Conservation (phyloP, 2,329 filamentous ascomycete genomes). For the Claviceps humidiphila region DNA sequence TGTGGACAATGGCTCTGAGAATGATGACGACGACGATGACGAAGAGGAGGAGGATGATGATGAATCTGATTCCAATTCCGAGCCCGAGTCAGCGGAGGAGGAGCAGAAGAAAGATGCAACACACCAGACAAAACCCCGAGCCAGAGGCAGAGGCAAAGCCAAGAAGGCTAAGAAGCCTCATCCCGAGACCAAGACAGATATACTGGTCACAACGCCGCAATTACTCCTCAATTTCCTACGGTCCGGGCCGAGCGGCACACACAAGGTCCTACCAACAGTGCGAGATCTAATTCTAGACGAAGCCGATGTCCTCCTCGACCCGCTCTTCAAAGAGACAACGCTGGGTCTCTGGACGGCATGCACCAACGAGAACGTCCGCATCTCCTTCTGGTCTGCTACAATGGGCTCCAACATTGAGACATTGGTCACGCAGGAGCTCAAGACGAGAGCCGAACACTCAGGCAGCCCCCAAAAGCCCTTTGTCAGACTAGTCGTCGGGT, state of each 20-base stretch:
- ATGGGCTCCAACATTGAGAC: slow-evolving; percentile 90
- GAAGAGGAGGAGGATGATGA: not conserved
- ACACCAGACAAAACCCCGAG: slow-evolving; percentile 22
- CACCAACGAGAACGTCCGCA: slow-evolving; percentile 51
- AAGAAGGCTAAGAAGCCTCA: slow-evolving; percentile 12
- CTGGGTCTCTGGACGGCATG: slow-evolving; percentile 73
- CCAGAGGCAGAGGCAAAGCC: slow-evolving; percentile 15
- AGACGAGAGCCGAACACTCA: slow-evolving; percentile 33
- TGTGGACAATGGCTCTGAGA: slow-evolving; percentile 25
- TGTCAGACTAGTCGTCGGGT: slow-evolving; percentile 78
- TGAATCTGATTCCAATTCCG: not conserved
- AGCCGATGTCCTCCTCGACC: slow-evolving; percentile 86
- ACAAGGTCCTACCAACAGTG: slow-evolving; percentile 50
- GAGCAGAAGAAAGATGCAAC: slow-evolving; percentile 21
- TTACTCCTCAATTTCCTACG: slow-evolving; percentile 61
- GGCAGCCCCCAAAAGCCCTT: slow-evolving; percentile 35
- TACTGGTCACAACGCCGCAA: slow-evolving; percentile 33
- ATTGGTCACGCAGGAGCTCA: slow-evolving; percentile 56
- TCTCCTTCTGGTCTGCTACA: slow-evolving; percentile 89
- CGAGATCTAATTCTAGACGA: slow-evolving; percentile 75
- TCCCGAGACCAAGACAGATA: slow-evolving; percentile 21
- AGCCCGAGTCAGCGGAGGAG: slow-evolving; percentile 20
- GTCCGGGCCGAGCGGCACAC: slow-evolving; percentile 27
- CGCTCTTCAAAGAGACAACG: slow-evolving; percentile 81
- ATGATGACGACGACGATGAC: slow-evolving; percentile 6